A percentile compares a stretch with the other conserved stretches of the same genome.
Conservation (phyloP, 2,329 filamentous ascomycete genomes). For the Arthrobotrys pseudoclavata region DNA sequence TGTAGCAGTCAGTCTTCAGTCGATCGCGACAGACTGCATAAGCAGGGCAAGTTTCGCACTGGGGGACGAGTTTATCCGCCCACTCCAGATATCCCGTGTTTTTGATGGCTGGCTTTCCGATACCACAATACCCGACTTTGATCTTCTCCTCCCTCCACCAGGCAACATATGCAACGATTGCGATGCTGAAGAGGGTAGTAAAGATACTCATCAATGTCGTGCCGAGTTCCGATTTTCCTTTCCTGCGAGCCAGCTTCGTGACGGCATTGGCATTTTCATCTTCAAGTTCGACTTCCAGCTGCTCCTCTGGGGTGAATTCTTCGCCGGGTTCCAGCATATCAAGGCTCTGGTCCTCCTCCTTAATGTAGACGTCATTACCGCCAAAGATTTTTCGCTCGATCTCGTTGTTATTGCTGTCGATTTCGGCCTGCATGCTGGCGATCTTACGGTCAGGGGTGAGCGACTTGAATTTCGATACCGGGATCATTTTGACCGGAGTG, state of each 20-base stretch:
- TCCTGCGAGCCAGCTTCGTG: conserved; percentile 66
- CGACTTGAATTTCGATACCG: conserved; percentile 45
- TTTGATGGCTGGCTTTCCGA: conserved; percentile 76
- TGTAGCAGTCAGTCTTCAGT: conserved; percentile 83
- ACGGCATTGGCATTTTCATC: conserved; percentile 70
- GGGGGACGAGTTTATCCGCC: conserved; percentile 78
- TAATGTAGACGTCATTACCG: conserved; percentile 51
- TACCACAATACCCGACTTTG: conserved; percentile 93
- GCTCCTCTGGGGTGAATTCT: conserved; percentile 91
- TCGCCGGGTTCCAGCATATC: conserved; percentile 77
- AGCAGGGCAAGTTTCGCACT: conserved; percentile 89
- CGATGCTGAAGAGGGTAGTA: conserved; percentile 77
- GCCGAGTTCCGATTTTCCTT: conserved; percentile 68
- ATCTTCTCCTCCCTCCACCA: conserved; percentile 97
- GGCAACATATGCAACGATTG: conserved; percentile 79
- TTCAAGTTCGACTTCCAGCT: conserved; percentile 67
- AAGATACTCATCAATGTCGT: conserved; percentile 74
- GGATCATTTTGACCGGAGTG: conserved; percentile 35
- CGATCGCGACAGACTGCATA: conserved; percentile 90
- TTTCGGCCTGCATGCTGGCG: conserved; percentile 30
- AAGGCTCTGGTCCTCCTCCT: conserved; percentile 71
- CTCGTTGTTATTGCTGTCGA: conserved; percentile 39
- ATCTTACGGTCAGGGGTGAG: conserved; percentile 48
- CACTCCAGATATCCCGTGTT: conserved; percentile 76
- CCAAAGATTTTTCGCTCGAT: conserved; percentile 30